Percentiles rank a stretch among this genome's conserved stretches.
These are phyloP conservation scores for Claviceps humidiphila DNA, from an alignment of 2,329 filamentous ascomycete species.

Conservation along the genomic window DNA sequence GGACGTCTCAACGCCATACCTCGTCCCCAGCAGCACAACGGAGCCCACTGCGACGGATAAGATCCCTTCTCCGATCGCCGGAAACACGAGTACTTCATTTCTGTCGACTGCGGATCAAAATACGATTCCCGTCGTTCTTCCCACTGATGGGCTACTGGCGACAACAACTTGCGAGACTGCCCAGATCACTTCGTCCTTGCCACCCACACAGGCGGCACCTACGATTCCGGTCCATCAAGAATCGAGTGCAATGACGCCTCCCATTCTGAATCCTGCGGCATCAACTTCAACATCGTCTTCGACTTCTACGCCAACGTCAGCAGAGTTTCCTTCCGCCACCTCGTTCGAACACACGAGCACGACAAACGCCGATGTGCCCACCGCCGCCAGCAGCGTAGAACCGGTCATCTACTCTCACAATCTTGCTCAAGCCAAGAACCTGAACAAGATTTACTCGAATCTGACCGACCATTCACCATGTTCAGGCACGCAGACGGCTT, in stretches of 20 bases:
- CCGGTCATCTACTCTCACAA: conserved; percentile 30
- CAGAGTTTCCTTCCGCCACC: conserved; percentile 4
- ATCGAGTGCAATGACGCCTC: background rate
- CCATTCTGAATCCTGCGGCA: background rate
- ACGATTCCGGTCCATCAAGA: no score
- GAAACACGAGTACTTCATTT: background rate
- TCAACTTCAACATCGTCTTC: background rate
- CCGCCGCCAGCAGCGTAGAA: conserved; percentile 28
- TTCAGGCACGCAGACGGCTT: conserved; percentile 32
- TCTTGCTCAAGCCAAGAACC: conserved; percentile 27
- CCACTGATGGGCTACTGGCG: no score
- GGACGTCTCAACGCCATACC: background rate
- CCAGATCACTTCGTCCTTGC: no score
- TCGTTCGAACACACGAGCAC: conserved; percentile 20
- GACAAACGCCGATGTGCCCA: conserved; percentile 28
- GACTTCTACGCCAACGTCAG: background rate
- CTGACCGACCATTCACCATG: conserved; percentile 35
- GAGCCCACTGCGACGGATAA: background rate
- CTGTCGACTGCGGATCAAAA: background rate
- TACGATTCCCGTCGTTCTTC: no score
- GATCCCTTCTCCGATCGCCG: background rate
- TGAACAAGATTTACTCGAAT: conserved; percentile 34
- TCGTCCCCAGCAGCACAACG: background rate
- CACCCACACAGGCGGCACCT: no score
- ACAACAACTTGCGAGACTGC: no score